Evolutionary conservation across 78 protist genomes (phyloP).

Genomic region (Creolimax fragrantissima): DNA sequence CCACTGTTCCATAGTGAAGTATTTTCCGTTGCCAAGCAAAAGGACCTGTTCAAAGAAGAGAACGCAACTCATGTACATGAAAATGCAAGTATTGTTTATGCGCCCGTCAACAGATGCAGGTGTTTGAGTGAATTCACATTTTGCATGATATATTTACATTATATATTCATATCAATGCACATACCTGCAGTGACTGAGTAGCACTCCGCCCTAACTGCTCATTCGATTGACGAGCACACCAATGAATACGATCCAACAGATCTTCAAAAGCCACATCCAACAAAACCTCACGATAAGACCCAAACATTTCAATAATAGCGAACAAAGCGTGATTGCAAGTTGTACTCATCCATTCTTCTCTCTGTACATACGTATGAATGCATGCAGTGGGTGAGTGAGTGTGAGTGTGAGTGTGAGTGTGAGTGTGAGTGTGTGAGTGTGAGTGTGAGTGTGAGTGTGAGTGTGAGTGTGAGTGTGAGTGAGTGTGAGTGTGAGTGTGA

Average conservation of each 20-base stretch:
- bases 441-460: not conserved
- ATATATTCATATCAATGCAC: not conserved
- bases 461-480: not conserved
- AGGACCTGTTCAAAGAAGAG: not conserved
- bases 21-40: not conserved
- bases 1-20: not conserved
- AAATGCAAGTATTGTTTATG: no score
- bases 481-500: not conserved
- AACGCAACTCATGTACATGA: not conserved
- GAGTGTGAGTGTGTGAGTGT: not conserved
- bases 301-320: not conserved
- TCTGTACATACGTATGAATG: not conserved
- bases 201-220: slow-evolving; percentile 20
- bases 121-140: no score
- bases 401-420: not conserved
- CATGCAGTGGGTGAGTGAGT: not conserved
- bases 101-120: no score
- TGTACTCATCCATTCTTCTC: slow-evolving; percentile 32
- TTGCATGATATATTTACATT: not conserved
- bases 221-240: slow-evolving; percentile 11
- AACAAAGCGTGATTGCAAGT: slow-evolving; percentile 20
- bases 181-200: slow-evolving; percentile 2
- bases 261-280: not conserved
- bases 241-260: slow-evolving; percentile 3
- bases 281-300: not conserved